Evolutionary conservation across 306 rosid species (phyloP).

Genomic region (Sechiopsis laciniata): DNA sequence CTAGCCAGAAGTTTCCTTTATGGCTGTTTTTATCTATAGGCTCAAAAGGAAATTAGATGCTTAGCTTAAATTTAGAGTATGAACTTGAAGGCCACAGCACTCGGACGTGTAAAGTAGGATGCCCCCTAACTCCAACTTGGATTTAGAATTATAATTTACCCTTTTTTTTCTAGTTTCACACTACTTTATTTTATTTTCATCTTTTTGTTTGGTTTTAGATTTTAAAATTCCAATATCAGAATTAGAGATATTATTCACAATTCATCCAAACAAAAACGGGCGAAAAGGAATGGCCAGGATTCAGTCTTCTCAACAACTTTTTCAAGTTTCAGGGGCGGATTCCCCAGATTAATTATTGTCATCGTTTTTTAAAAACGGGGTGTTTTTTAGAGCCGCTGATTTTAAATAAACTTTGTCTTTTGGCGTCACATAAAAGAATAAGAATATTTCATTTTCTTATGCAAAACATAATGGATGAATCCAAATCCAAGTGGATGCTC

Average conservation of each 20-base stretch:
- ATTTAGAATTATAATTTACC: neutral
- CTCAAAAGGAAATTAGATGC: no score
- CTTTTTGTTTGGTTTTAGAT: neutral
- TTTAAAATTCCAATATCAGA: neutral
- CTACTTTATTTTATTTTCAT: neutral
- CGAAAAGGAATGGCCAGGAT: neutral
- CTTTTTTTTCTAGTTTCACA: neutral
- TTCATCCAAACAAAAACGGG: neutral
- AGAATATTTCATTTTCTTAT: conserved; percentile 2
- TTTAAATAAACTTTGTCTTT: neutral
- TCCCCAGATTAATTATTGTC: neutral
- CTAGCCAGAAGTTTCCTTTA: no score
- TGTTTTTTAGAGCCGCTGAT: neutral
- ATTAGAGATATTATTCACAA: neutral
- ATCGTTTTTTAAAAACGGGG: neutral
- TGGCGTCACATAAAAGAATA: neutral
- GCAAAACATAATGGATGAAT: neutral
- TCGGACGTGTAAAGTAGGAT: neutral
- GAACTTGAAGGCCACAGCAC: neutral
- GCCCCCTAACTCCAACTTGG: conserved; percentile 8
- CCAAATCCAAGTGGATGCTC: no score
- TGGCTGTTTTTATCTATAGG: no score
- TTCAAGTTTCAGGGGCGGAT: neutral
- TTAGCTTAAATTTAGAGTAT: neutral
- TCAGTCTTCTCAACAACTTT: neutral